phyloP scores from a whole-genome alignment of 495 filamentous ascomycete genomes.

The Penicillium cosmopolitanum region DNA sequence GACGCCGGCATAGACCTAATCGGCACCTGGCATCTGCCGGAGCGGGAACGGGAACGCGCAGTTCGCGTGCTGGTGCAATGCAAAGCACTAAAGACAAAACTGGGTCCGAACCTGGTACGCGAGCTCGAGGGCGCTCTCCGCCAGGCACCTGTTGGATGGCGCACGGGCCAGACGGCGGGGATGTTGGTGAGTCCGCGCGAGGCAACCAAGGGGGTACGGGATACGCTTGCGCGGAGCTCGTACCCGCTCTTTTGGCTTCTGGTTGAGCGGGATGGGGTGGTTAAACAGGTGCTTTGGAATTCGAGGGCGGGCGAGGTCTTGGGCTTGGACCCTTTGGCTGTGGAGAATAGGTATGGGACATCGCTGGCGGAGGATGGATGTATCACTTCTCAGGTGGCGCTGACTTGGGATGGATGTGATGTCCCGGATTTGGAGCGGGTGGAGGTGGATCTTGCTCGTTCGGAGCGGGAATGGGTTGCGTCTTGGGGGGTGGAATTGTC shows the following conservation, averaged over 20 bases:
- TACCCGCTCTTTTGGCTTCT: conserved; percentile 67
- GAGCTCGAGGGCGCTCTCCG: conserved; percentile 85
- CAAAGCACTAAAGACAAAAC: conserved; percentile 63
- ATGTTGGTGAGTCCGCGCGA: conserved; percentile 61
- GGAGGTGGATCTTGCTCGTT: conserved; percentile 29
- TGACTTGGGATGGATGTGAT: conserved; percentile 63
- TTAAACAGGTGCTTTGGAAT: conserved; percentile 50
- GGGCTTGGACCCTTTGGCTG: conserved; percentile 66
- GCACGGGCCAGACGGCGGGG: conserved; percentile 60
- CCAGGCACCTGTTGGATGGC: conserved; percentile 70
- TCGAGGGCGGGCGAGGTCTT: conserved; percentile 58
- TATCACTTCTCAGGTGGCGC: conserved; percentile 40
- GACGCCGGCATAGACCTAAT: conserved; percentile 86
- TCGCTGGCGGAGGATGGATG: conserved; percentile 13
- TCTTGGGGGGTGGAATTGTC: conserved; percentile 32
- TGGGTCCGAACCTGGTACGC: conserved; percentile 69
- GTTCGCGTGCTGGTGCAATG: conserved; percentile 79
- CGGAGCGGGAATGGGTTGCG: conserved; percentile 38
- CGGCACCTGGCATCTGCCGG: conserved; percentile 74
- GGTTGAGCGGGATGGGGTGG: conserved; percentile 43
- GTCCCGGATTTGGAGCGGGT: conserved; percentile 44
- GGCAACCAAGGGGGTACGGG: conserved; percentile 62
- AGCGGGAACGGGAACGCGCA: conserved; percentile 39
- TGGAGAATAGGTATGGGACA: conserved; percentile 56
- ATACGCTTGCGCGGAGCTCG: conserved; percentile 66